These are phyloP conservation scores for Claviceps humidiphila DNA, from an alignment of 2,329 filamentous ascomycete species.

Conservation along the genomic window DNA sequence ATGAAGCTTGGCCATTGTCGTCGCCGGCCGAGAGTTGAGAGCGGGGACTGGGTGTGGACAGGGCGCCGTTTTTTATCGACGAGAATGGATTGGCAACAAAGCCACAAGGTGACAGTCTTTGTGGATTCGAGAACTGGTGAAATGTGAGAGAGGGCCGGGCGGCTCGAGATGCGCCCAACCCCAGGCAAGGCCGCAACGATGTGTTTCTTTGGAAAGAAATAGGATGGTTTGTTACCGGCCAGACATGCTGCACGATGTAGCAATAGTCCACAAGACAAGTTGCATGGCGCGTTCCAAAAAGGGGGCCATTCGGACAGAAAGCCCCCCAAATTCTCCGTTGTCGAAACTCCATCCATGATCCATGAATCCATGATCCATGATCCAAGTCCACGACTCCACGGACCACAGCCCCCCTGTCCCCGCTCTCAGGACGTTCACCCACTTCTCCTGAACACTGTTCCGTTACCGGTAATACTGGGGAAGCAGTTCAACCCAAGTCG, in stretches of 20 bases:
- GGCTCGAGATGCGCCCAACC: neutral
- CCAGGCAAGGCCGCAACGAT: neutral
- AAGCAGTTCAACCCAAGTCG: neutral
- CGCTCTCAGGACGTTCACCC: neutral
- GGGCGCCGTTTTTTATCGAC: constrained; percentile 1
- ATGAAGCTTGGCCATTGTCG: constrained; percentile 19
- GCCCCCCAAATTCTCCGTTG: neutral
- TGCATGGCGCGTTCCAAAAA: neutral
- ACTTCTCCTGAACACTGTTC: neutral
- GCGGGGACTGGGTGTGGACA: constrained; percentile 2
- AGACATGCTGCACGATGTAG: neutral
- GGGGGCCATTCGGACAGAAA: neutral
- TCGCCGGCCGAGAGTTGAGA: constrained; percentile 19
- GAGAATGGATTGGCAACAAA: neutral
- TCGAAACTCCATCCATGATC: neutral
- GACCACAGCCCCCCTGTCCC: neutral
- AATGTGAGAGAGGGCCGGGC: neutral
- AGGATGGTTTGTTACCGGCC: neutral
- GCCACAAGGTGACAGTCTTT: constrained; percentile 5
- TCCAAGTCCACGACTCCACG: too few species aligned
- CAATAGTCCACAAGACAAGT: neutral
- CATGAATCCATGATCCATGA: too few species aligned
- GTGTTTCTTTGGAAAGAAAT: neutral
- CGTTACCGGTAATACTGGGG: constrained; percentile 2
- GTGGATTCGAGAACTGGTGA: neutral